Percentiles rank a stretch among this genome's conserved stretches.
These are phyloP conservation scores for Capsicum pubescens DNA, from an alignment of 257 asterid species.

Conservation along the genomic window DNA sequence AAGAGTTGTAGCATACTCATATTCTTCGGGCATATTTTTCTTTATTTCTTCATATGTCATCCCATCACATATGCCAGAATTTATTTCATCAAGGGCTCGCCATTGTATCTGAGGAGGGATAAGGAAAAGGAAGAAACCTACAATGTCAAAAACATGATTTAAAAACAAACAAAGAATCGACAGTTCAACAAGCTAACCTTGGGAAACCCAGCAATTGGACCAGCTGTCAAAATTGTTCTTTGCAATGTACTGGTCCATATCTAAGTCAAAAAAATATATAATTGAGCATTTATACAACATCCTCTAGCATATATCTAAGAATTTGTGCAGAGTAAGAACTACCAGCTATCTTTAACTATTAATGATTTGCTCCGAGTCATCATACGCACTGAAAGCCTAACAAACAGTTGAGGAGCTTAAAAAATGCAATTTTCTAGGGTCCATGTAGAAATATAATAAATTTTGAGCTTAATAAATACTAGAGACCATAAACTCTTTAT, in stretches of 20 bases:
- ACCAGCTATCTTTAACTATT: conserved; percentile 16
- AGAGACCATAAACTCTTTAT: conserved; percentile 21
- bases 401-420: neutral
- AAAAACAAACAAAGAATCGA: conserved; percentile 22
- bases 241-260: conserved; percentile 99
- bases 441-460: neutral
- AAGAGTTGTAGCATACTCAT: conserved; percentile 65
- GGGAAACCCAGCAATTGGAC: conserved; percentile 88
- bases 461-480: neutral
- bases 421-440: neutral
- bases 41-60: conserved; percentile 98
- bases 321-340: conserved; percentile 22
- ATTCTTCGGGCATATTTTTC: conserved; percentile 98
- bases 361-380: neutral
- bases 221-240: conserved; percentile 90
- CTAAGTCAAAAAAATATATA: conserved; percentile 50
- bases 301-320: conserved; percentile 12
- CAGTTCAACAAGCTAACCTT: conserved; percentile 58
- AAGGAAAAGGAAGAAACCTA: conserved; percentile 26
- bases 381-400: neutral
- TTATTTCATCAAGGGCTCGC: conserved; percentile 99
- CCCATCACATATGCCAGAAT: conserved; percentile 96
- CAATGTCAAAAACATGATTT: neutral
- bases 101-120: conserved; percentile 78
- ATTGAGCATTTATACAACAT: conserved; percentile 21